Base-by-base conservation (phyloP, 73 alveolate genomes). In the Paramecium sonneborni region DNA sequence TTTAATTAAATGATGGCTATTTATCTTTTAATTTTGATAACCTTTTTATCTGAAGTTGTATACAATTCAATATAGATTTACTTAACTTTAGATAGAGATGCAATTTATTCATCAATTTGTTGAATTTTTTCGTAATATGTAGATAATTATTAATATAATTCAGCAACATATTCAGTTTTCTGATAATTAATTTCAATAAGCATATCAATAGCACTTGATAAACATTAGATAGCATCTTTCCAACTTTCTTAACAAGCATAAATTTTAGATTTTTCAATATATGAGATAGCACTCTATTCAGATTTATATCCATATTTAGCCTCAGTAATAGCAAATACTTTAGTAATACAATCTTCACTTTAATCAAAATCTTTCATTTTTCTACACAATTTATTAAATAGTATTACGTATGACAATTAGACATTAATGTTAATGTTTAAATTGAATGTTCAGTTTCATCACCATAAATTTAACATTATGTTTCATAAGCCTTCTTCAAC, bases 1-100 rank as follows among this genome's bases (percentile, higher is more conserved):
- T 96, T 95, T 3, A 96, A 89, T 14, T 44, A 89, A 21, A 96
- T 92, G 39, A 96, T 93, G 57, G 97, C 87, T 15, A 95, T 95
- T 82, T 94, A 92, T 88, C 99, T 76, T 85, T 96, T 96, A 11
- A 96, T 97, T 89, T 96, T 96, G 57, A 96, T 94, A n/a, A 97
- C 96, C 57, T 92, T 95, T 86, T 95, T 96, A 88, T 96, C 97
- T 26, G 93, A 96, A 4, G 74, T 92, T 7, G 96, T 93, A 76
- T 95, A 93, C 72, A 87, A 56, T 67, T 87, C 93, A 67, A 67
- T 87, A 87, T 37, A 87, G 21, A 87, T 48, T 67, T 48, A 26
- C 57, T 68, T 87, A 4, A 87, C 93, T 24, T 87, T 82, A 90
- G 76, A 88, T 88, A 96, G 91, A 62, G 92, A 84, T 5, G 93